Evolutionary conservation across 2,329 filamentous ascomycete genomes (phyloP).

Genomic region (Chrysosporium queenslandicum): DNA sequence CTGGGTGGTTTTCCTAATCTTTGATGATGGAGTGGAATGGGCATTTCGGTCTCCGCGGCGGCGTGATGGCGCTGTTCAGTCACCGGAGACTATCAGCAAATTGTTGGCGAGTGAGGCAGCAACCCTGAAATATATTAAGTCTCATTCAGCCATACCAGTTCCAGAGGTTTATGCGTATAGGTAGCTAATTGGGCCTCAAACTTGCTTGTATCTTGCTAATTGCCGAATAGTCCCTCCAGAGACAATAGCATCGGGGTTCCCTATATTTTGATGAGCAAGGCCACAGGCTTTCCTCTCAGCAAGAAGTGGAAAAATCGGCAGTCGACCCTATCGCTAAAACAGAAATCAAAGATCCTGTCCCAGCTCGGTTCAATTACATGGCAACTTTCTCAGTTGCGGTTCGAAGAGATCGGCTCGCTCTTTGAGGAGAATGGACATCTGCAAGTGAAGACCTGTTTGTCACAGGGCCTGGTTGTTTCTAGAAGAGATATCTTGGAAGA

Average conservation of each 20-base stretch:
- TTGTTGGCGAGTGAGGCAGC: conserved; percentile 27
- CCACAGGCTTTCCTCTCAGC: conserved; percentile 22
- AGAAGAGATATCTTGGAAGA: conserved; percentile 16
- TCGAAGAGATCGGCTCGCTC: conserved; percentile 24
- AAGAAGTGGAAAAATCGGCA: not conserved
- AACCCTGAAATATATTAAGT: conserved; percentile 25
- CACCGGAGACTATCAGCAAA: conserved; percentile 17
- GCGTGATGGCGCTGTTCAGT: conserved; percentile 15
- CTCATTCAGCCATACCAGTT: conserved; percentile 25
- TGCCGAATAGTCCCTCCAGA: conserved; percentile 14
- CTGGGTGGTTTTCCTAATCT: conserved; percentile 26
- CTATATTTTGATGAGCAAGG: conserved; percentile 30
- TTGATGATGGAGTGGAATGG: conserved; percentile 26
- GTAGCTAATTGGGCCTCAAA: conserved; percentile 12
- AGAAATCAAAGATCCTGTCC: conserved; percentile 22
- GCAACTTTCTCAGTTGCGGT: conserved; percentile 22
- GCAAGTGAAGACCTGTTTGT: conserved; percentile 19
- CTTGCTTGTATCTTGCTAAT: conserved; percentile 12
- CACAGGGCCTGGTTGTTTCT: conserved; percentile 19
- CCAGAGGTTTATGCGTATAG: conserved; percentile 25
- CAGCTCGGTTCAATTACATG: conserved; percentile 22
- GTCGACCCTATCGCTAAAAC: conserved; percentile 1
- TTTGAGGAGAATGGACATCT: conserved; percentile 22
- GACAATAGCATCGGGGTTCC: conserved; percentile 27
- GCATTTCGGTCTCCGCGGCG: conserved; percentile 25